phyloP scores from a whole-genome alignment of 1,139 yeast genomes.

The Saccharomyces uvarum region DNA sequence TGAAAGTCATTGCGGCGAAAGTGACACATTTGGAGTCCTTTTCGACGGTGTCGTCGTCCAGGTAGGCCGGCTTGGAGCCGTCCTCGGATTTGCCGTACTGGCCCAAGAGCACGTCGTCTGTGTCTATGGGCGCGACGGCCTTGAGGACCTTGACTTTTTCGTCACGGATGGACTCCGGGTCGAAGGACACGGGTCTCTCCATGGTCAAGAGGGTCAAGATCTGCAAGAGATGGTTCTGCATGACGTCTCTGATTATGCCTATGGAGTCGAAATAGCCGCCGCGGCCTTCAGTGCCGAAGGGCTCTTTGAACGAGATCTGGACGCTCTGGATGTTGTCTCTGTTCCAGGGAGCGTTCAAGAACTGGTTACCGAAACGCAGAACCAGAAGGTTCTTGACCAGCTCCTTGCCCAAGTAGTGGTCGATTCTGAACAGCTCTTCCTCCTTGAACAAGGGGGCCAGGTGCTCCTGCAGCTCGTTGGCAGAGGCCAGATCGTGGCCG shows the following conservation, averaged over 20 bases:
- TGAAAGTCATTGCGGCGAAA: constrained; percentile 74
- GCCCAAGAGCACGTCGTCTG: constrained; percentile 67
- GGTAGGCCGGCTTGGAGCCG: constrained; percentile 81
- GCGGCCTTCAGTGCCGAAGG: constrained; percentile 96
- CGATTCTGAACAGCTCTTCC: constrained; percentile 89
- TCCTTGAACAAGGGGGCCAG: constrained; percentile 84
- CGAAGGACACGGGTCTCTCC: constrained; percentile 89
- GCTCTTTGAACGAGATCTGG: constrained; percentile 89
- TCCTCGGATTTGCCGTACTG: constrained; percentile 82
- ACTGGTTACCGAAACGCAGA: constrained; percentile 81
- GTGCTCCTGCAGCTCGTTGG: constrained; percentile 66
- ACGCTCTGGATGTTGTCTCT: constrained; percentile 66
- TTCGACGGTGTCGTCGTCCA: constrained; percentile 89
- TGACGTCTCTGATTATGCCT: constrained; percentile 95
- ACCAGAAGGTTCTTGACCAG: constrained; percentile 91
- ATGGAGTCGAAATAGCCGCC: constrained; percentile 95
- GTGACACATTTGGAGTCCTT: constrained; percentile 80
- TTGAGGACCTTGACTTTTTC: constrained; percentile 90
- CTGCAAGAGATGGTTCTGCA: constrained; percentile 95
- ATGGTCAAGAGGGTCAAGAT: constrained; percentile 84
- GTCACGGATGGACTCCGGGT: constrained; percentile 90
- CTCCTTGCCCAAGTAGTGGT: constrained; percentile 95
- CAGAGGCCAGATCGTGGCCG: constrained; percentile 80
- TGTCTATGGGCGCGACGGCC: constrained; percentile 63
- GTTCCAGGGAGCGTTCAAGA: constrained; percentile 83